Evolutionary conservation across 2,329 filamentous ascomycete species (phyloP), one percentile per base, ranked within the genome.

Genomic region (Botrytis cinerea): DNA sequence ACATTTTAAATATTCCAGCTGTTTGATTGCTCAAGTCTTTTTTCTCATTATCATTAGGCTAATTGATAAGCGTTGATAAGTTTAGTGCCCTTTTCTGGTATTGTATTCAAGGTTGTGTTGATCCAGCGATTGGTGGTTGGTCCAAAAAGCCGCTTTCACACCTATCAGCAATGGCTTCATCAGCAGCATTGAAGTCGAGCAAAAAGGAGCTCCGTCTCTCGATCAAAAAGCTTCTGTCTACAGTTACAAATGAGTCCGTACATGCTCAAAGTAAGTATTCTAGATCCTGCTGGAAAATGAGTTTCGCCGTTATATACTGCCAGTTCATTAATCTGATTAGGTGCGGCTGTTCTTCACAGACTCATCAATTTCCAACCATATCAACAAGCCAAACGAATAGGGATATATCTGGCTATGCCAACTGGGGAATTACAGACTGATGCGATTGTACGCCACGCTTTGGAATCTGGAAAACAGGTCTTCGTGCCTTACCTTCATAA

Each of bases 341-440:
- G 93, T 78, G 83, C 85, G 69, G 84, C 84, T 77, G 90, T 93
- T 35, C 91, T 91, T 76, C 86, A 89, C 71, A 84, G 87, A 10
- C 83, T 98, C 54, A 84, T 91, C 62, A 85, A 86, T 18, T 88
- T 95, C 78, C 86, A 88, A 69, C 92, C 94, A 72, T 99, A 97
- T 81, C 84, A 89, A 76, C 86, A 91, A 72, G 95, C 96, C 60
- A 87, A 86, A 74, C 87, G 89, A 71, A 89, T 99, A 79, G 94
- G 93, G 78, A 87, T 99, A 73, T 99, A 97, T 81, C 86, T 99
- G 25, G 96, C 95, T 18, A 99, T 99, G 96, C 94, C 95, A 0
- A 84, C 86, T 16, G 92, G 91, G 38, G 96, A 99, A 84, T 88
- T 97, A 40, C 93, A 94, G 78, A 99, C 96, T 2, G 90, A 91